These are phyloP conservation scores for Cyphellophora europaea DNA, from an alignment of 2,329 filamentous ascomycete genomes.

Conservation along the genomic window DNA sequence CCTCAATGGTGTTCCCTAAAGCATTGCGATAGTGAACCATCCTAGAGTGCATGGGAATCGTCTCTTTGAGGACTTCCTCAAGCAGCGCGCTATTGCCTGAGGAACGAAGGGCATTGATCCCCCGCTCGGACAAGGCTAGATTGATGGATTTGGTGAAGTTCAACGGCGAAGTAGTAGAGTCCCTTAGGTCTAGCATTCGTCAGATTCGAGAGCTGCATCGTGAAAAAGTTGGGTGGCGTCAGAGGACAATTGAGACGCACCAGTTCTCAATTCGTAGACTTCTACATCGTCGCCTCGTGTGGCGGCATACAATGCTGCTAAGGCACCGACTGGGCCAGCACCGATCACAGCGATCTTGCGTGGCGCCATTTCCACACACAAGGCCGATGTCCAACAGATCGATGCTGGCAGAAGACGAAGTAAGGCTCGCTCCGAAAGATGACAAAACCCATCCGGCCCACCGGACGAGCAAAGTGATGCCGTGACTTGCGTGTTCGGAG, in stretches of 20 bases:
- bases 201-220: constrained; percentile 1
- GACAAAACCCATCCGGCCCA: too few species aligned
- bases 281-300: constrained; percentile 81
- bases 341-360: constrained; percentile 77
- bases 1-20: constrained; percentile 60
- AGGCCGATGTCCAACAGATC: too few species aligned
- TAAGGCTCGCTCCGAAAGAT: too few species aligned
- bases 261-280: constrained; percentile 84
- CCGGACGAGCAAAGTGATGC: too few species aligned
- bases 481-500: too few species aligned
- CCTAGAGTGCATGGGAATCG: constrained; percentile 87
- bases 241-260: too few species aligned
- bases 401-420: too few species aligned
- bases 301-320: constrained; percentile 88
- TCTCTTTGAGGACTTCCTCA: constrained; percentile 62
- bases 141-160: constrained; percentile 99
- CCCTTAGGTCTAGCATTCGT: constrained; percentile 73
- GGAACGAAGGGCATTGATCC: constrained; percentile 75
- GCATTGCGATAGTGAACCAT: constrained; percentile 79
- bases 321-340: constrained; percentile 83
- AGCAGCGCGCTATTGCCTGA: constrained; percentile 60
- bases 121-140: constrained; percentile 83
- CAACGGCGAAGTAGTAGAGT: constrained; percentile 70
- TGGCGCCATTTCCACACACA: constrained; percentile 7
- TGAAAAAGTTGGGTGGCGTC: too few species aligned